Base-by-base conservation (phyloP, 2,329 filamentous ascomycete species). In the Stemphylium vesicarium region DNA sequence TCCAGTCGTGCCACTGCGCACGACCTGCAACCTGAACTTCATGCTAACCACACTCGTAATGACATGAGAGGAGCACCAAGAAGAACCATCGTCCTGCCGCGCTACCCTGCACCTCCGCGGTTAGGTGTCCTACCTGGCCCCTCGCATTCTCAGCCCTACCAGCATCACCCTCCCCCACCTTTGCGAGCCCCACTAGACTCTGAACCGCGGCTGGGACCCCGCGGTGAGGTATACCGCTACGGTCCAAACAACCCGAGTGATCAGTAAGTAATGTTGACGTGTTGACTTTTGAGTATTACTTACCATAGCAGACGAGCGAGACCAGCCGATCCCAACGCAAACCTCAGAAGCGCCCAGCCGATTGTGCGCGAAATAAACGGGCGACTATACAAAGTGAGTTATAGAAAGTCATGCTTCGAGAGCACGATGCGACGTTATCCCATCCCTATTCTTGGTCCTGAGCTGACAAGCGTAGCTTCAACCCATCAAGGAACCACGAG, bases 301-400 rank as follows among this genome's bases (percentile, higher is more conserved):
- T 26, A 72, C 49, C 9, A 40, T 24, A 9, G 36, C 36, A 71
- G 66, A 48, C 60, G 53, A 60, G 22, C 37, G 13, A 65, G 59
- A 56, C 49, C 51, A 24, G 26, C 50, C 13, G 49, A 45, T 33
- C 31, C 50, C 47, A 57, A 57, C 33, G 45, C 62, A 40, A 47
- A 47, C 33, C 13, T 46, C 18, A 60, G 52, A 50, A 55, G 31
- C 46, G 45, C 59, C 45, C 48, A 56, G 48, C 62, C 64, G 12
- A 47, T 66, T 3, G 53, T 69, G 57, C 62, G 63, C 22, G 66
- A 65, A 55, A 64, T 65, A 40, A 56, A 72, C 29, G 72, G 72
- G 39, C 66, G 56, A 48, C 32, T 74, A 32, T 74, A 69, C 43
- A 66, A 71, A 66, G 72, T 75, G 69, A 75, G 72, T 74, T 35